Percentiles rank a stretch among this genome's conserved stretches.
Conservation (phyloP, 106 monocot genomes). For the Chionographis japonica region DNA sequence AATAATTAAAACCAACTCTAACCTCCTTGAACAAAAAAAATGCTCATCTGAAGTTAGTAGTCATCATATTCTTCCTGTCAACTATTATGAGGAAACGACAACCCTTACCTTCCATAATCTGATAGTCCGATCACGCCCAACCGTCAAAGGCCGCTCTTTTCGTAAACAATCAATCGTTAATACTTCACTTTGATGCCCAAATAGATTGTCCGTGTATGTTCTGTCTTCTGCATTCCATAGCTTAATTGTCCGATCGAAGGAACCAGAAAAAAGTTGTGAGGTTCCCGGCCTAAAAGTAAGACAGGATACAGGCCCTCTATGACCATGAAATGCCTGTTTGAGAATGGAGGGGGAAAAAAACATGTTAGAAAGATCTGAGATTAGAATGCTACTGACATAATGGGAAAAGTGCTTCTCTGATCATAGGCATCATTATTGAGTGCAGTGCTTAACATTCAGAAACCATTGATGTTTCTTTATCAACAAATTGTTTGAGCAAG, state of each 20-base stretch:
- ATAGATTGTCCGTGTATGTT: constrained; percentile 77
- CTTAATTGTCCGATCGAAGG: constrained; percentile 90
- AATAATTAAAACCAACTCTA: too few species aligned
- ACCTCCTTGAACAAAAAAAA: too few species aligned
- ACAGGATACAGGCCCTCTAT: constrained; percentile 83
- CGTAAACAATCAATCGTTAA: constrained; percentile 77
- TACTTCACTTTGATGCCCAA: constrained; percentile 95
- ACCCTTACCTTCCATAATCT: constrained; percentile 72
- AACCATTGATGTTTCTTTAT: background rate
- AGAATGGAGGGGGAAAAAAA: background rate
- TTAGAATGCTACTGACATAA: too few species aligned
- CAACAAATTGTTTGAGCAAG: too few species aligned
- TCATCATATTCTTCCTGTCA: too few species aligned
- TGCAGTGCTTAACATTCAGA: background rate
- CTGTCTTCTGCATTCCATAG: constrained; percentile 95
- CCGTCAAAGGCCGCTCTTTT: constrained; percentile 78
- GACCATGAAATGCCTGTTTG: constrained; percentile 92
- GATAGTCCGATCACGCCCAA: constrained; percentile 76
- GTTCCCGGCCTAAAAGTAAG: constrained; percentile 82
- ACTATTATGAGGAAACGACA: background rate
- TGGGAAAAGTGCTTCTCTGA: too few species aligned
- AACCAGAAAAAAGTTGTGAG: constrained; percentile 81
- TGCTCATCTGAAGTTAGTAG: too few species aligned
- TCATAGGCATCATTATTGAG: background rate
- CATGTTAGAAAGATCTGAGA: too few species aligned